Evolutionary conservation across 495 filamentous ascomycete species (phyloP).

Genomic region (Jackrogersella minutella): DNA sequence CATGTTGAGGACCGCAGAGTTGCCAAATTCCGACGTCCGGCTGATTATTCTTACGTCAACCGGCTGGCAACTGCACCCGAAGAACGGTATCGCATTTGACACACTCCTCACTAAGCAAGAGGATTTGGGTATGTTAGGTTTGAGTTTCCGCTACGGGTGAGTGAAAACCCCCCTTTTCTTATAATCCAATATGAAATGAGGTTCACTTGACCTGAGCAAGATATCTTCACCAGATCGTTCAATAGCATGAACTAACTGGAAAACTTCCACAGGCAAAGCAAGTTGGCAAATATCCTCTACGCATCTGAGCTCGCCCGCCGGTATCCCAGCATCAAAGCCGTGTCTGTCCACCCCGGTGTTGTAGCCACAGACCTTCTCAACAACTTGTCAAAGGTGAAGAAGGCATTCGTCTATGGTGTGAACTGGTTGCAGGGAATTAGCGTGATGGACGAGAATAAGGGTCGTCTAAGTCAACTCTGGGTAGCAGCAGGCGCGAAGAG

Average conservation of each 20-base stretch:
- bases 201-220: background rate
- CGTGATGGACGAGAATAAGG: conserved; percentile 49
- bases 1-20: conserved; percentile 59
- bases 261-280: conserved; percentile 54
- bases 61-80: conserved; percentile 45
- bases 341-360: conserved; percentile 72
- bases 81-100: conserved; percentile 49
- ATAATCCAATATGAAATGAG: too few relatives aligned
- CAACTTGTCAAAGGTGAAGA: conserved; percentile 41
- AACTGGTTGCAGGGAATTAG: conserved; percentile 33
- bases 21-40: conserved; percentile 51
- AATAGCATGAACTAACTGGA: background rate
- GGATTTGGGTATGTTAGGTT: conserved; percentile 26
- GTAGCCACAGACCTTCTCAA: conserved; percentile 63
- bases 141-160: conserved; percentile 34
- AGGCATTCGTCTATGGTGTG: conserved; percentile 36
- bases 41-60: conserved; percentile 48
- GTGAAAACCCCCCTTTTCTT: background rate
- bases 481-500: conserved; percentile 55
- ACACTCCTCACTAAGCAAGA: conserved; percentile 49
- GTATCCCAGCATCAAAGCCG: conserved; percentile 62
- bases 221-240: background rate
- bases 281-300: conserved; percentile 58
- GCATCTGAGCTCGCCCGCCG: conserved; percentile 51
- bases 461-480: conserved; percentile 69